Evolutionary conservation across 495 filamentous ascomycete species (phyloP), one percentile per base, ranked within the genome.

Genomic region (Tuber umbilicatum): DNA sequence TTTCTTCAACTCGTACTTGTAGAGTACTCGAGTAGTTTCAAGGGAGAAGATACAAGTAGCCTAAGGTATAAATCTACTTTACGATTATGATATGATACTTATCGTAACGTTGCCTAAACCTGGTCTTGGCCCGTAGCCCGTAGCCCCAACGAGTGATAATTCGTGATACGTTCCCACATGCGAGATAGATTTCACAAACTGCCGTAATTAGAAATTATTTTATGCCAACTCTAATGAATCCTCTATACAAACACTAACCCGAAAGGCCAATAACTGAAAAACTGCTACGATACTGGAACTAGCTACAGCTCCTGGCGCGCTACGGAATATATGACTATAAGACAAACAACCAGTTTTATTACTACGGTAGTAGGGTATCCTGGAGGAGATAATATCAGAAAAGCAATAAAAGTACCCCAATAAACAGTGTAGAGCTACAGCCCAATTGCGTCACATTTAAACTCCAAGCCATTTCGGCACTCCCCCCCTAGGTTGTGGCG

Each of bases 401-500:
- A 64, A 64, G 55, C 12, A 5, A 64, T 17, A 31, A 64, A 19
- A 16, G 35, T 31, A 35, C 55, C 50, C 50, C 12, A 64, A 64
- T 35, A 35, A 35, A 19, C 12, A 35, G 27, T 12, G 55, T 16
- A 64, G 55, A 64, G 55, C n/a, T 14, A n/a, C 27, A 60, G 23
- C 55, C 31, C 1, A 35, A 64, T 35, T 35, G 14, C 27, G 19
- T 64, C 55, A 31, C 27, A 64, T 19, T 64, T 17, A 35, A 31
- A 31, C 27, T 35, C 55, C 27, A n/a, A 35, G 55, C 72, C 76
- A 79, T 68, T 70, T 79, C 64, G 70, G 68, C 38, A 74, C 42
- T 10, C 71, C 72, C 70, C 42, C 31, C 43, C 77, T 69, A 40
- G 77, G 77, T 37, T 79, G 77, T 1, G 77, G 77, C 23, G 77